phyloP scores from a whole-genome alignment of 202 grass and related monocot genomes.

The Digitaria exilis region DNA sequence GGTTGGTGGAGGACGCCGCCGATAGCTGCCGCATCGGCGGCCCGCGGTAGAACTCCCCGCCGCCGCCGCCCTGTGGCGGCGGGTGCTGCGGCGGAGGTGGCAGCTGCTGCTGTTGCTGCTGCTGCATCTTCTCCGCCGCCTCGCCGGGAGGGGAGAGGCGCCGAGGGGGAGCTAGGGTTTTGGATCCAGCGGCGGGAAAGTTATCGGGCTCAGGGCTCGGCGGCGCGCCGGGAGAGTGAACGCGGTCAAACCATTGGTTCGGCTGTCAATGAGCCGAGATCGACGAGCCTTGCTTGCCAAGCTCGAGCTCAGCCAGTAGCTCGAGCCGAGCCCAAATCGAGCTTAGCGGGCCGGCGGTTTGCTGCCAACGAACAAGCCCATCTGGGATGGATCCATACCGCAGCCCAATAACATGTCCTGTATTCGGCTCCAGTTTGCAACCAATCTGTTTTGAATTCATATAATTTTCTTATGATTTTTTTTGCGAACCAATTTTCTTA shows the following conservation, averaged over 20 bases:
- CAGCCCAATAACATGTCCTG: background rate
- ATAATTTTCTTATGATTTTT: background rate
- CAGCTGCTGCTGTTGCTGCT: conserved; percentile 36
- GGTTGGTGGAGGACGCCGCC: conserved; percentile 54
- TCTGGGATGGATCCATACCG: background rate
- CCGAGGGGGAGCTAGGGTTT: conserved; percentile 37
- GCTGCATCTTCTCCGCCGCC: conserved; percentile 47
- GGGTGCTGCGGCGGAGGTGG: conserved; percentile 46
- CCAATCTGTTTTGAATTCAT: background rate
- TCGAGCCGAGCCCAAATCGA: background rate
- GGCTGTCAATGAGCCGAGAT: background rate
- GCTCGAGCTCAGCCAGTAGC: background rate
- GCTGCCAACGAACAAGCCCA: background rate
- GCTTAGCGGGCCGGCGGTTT: no score
- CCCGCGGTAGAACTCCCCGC: conserved; percentile 59
- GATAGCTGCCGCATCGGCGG: conserved; percentile 62
- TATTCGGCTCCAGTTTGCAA: background rate
- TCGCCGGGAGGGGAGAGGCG: background rate
- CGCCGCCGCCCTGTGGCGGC: conserved; percentile 38
- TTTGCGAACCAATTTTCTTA: background rate
- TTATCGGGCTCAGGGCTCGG: background rate
- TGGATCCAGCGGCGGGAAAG: conserved; percentile 42
- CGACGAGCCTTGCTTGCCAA: background rate
- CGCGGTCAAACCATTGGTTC: background rate
- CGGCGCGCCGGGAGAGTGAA: conserved; percentile 12